phyloP scores from a whole-genome alignment of 495 filamentous ascomycete genomes.

The Trichoderma asperelloides region DNA sequence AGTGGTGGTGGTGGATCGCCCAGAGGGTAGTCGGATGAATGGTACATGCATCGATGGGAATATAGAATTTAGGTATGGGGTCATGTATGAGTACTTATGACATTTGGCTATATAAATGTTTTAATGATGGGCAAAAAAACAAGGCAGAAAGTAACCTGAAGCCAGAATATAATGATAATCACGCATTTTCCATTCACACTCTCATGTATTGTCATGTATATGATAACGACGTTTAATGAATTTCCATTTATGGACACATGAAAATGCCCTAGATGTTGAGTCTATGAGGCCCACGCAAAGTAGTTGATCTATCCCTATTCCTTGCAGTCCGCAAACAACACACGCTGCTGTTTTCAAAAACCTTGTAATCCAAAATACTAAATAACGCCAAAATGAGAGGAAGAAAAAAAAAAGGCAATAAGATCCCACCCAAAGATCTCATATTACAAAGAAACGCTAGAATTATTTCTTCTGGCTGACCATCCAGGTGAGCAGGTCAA shows the following conservation, averaged over 20 bases:
- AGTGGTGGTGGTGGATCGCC: conserved; percentile 84
- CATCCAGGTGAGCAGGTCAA: conserved; percentile 89
- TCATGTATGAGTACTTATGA: not conserved
- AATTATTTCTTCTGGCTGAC: conserved; percentile 51
- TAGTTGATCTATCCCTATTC: conserved; percentile 9
- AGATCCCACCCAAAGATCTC: not conserved
- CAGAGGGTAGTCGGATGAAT: conserved; percentile 22
- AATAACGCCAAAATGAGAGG: not conserved
- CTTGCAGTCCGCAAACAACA: conserved; percentile 17
- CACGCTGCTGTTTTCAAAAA: conserved; percentile 11
- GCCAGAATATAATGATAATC: not conserved
- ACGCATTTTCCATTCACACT: not conserved
- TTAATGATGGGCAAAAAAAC: not conserved
- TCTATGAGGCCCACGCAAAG: conserved; percentile 4
- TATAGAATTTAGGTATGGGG: not conserved
- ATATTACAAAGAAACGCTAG: not conserved
- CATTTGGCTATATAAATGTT: not conserved
- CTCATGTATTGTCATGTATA: not conserved
- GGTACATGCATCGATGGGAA: not conserved
- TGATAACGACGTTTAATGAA: not conserved
- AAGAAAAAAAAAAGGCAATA: conserved; percentile 13
- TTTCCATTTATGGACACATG: not conserved
- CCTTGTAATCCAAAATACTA: not conserved
- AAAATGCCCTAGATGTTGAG: conserved; percentile 10
- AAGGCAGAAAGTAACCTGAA: not conserved